Base-by-base conservation (phyloP, 495 filamentous ascomycete species). In the Poronia punctata region DNA sequence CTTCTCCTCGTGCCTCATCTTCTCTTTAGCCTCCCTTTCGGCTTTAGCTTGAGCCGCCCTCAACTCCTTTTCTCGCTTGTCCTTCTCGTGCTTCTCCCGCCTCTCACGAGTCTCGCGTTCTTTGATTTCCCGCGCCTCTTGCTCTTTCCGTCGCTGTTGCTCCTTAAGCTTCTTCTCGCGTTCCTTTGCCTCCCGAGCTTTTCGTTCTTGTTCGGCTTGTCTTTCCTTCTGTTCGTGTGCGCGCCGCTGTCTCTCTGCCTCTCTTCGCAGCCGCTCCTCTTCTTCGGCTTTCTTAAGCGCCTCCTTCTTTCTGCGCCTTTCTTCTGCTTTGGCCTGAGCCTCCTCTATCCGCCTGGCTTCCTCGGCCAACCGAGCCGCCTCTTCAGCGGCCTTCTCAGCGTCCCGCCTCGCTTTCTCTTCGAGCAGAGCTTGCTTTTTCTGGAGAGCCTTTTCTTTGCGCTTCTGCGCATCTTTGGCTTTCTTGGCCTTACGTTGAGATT, bases 381-480 rank as follows among this genome's bases (percentile, higher is more conserved):
- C 90, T 63, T 95, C 85, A n/a, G 82, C 88, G 7, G 84, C 84
- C 64, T 88, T 94, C 53, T 92, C 86, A 1, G 84, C 88, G 25
- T 96, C 93, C 36, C 76, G 80, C 37, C 75, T 79, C 15, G 86
- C 83, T 54, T 85, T 86, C 60, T 97, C 88, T 53, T 95, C 92
- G 21, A 92, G 88, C 49, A 84, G 86, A 11, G 77, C 80, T 59
- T 84, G 78, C 57, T 87, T 93, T 64, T 93, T 86, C 51, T 82
- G 73, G 10, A 80, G 77, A 38, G 86, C 84, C 64, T 85, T 94
- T 43, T 95, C 88, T 60, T 93, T 97, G 52, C 84, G 83, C 67
- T 90, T 90, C 52, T 92, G 80, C 0, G 89, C 88, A 47, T 95
- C 89, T 50, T 88, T 86, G 18, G 86, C 86, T 61, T 89, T 94